phyloP scores from a whole-genome alignment of 2,329 filamentous ascomycete species.

The Aspergillus arachidicola region DNA sequence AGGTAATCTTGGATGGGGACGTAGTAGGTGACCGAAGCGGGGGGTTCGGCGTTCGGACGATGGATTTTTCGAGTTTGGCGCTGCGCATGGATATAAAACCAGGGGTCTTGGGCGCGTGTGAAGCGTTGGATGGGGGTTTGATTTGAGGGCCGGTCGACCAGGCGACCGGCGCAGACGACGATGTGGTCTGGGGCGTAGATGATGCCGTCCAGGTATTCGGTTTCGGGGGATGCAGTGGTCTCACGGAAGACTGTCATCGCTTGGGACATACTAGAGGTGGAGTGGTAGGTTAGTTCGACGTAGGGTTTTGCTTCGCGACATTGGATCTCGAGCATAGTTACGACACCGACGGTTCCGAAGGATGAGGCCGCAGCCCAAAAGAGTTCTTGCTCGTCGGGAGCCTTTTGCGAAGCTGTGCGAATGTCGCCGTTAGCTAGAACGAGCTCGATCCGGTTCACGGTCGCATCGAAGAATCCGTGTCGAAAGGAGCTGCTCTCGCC shows the following conservation, averaged over 20 bases:
- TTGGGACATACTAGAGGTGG: slow-evolving; percentile 53
- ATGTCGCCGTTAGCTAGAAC: slow-evolving; percentile 62
- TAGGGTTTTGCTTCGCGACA: slow-evolving; percentile 55
- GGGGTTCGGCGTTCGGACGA: slow-evolving; percentile 59
- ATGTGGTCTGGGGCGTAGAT: slow-evolving; percentile 59
- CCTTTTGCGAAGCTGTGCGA: slow-evolving; percentile 49
- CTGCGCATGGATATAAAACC: slow-evolving; percentile 71
- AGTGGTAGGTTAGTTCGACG: slow-evolving; percentile 65
- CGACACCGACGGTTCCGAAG: slow-evolving; percentile 63
- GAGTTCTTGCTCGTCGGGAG: slow-evolving; percentile 52
- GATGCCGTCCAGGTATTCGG: slow-evolving; percentile 73
- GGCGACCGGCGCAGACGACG: slow-evolving; percentile 63
- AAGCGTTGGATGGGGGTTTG: slow-evolving; percentile 50
- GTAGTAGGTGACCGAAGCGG: slow-evolving; percentile 52
- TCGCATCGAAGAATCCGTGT: slow-evolving; percentile 68
- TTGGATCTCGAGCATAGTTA: slow-evolving; percentile 62
- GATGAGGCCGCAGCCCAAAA: slow-evolving; percentile 63
- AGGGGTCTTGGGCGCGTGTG: slow-evolving; percentile 63
- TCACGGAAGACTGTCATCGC: slow-evolving; percentile 54
- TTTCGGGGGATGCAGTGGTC: slow-evolving; percentile 41
- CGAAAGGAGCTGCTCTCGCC: slow-evolving; percentile 69
- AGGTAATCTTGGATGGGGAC: slow-evolving; percentile 39
- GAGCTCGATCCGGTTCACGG: slow-evolving; percentile 64
- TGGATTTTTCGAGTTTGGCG: slow-evolving; percentile 43
- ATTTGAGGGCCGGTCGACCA: slow-evolving; percentile 51